Percentiles rank a stretch among this genome's conserved stretches.
Conservation (phyloP, 352 stramenopile species). For the Pythium oligandrum region DNA sequence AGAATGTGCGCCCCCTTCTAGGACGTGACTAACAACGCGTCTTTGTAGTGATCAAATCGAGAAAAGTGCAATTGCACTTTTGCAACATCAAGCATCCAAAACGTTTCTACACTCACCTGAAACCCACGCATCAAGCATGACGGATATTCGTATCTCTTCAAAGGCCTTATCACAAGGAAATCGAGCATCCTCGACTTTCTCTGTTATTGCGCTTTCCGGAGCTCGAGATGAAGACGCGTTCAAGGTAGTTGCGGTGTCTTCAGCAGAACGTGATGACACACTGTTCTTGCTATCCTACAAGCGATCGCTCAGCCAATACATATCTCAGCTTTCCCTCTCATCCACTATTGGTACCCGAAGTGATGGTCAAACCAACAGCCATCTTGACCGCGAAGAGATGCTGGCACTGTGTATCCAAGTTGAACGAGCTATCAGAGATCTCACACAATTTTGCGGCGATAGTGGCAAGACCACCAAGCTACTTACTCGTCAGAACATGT, state of each 20-base stretch:
- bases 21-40: too few species aligned
- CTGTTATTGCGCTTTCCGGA: slow-evolving; percentile 39
- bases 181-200: slow-evolving; percentile 26
- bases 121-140: slow-evolving; percentile 57
- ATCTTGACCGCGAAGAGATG: slow-evolving; percentile 31
- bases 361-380: not conserved
- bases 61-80: slow-evolving; percentile 45
- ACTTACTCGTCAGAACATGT: slow-evolving; percentile 41
- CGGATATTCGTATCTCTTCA: slow-evolving; percentile 56
- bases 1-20: too few species aligned
- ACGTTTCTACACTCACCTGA: slow-evolving; percentile 65
- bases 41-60: slow-evolving; percentile 32
- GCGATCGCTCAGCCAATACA: slow-evolving; percentile 28
- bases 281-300: slow-evolving; percentile 64
- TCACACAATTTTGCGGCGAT: slow-evolving; percentile 42
- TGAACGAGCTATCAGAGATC: slow-evolving; percentile 35
- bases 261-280: slow-evolving; percentile 49
- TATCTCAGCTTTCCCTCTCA: slow-evolving; percentile 29
- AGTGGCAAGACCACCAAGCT: slow-evolving; percentile 21
- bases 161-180: slow-evolving; percentile 34
- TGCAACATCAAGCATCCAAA: slow-evolving; percentile 45
- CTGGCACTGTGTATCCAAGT: slow-evolving; percentile 30
- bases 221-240: slow-evolving; percentile 70
- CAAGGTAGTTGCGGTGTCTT: slow-evolving; percentile 41
- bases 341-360: not conserved